phyloP scores from a whole-genome alignment of 1,284 basidiomycete species.

The Leccinum pachyderme region DNA sequence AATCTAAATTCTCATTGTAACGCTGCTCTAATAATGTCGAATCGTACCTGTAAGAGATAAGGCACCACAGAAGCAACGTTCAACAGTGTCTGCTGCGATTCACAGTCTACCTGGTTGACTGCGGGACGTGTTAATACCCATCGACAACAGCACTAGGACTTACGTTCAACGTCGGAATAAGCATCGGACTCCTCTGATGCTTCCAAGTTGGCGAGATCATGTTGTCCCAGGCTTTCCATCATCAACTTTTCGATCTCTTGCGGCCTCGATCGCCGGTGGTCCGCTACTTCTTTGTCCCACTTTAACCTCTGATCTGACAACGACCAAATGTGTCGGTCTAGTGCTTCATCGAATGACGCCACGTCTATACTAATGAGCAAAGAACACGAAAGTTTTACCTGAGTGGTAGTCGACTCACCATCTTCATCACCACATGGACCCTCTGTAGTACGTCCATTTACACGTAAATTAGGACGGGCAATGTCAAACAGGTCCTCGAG shows the following conservation, averaged over 20 bases:
- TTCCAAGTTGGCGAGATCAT: conserved; percentile 14
- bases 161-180: conserved; percentile 11
- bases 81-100: conserved; percentile 14
- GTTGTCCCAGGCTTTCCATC: conserved; percentile 18
- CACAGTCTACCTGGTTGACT: conserved; percentile 16
- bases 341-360: conserved; percentile 77
- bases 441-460: conserved; percentile 78
- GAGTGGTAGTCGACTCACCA: conserved; percentile 36
- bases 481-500: conserved; percentile 60
- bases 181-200: not conserved
- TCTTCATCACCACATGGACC: conserved; percentile 42
- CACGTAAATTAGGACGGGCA: conserved; percentile 67
- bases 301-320: conserved; percentile 63
- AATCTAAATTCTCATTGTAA: not conserved
- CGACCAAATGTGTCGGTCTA: conserved; percentile 73
- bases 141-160: not conserved
- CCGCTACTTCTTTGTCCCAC: conserved; percentile 66
- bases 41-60: conserved; percentile 51
- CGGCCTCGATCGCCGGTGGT: conserved; percentile 57
- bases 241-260: conserved; percentile 49
- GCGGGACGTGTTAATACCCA: conserved; percentile 7
- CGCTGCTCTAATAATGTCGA: not conserved
- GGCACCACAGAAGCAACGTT: conserved; percentile 38
- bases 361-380: conserved; percentile 45
- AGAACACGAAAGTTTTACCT: not conserved